Evolutionary conservation across 2,329 filamentous ascomycete genomes (phyloP), one percentile per base, ranked within the genome.

Genomic region (Didymella segeticola): DNA sequence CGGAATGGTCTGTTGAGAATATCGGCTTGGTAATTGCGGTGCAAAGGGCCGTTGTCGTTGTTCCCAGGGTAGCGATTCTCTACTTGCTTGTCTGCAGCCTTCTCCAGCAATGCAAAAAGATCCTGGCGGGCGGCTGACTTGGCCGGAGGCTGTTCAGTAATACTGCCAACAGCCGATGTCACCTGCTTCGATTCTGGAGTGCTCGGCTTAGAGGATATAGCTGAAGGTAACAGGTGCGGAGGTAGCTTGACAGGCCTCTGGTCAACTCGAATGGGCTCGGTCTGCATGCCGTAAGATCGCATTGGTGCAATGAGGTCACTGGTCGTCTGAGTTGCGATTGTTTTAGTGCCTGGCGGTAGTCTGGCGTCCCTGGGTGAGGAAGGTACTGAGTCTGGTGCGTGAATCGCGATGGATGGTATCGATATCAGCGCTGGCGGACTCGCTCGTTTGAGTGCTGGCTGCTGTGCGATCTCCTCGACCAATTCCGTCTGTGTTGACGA

Each of bases 331-430:
- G 89, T 93, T 15, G 86, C 87, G 59, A 89, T 86, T 74, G 91
- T 91, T 72, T 92, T 97, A 6, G 86, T 88, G 57, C 86, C 86
- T 51, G 93, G 87, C 47, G 92, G 92, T 25, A 96, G 87, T 48
- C 96, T 84, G 45, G 88, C 87, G 61, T 88, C 85, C 41, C 83
- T 84, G 2, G 91, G 91, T 2, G 91, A 75, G 4, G 87, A 81
- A n/a, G 93, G 92, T 41, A 89, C 85, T 49, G 91, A 96, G 3
- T 83, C 86, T 0, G 95, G 93, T 26, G 95, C 95, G 63, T 96
- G 90, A 45, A 99, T 91, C 50, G 91, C 89, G 69, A 99, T 99
- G 65, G 88, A 90, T 0, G 93, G 93, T 57, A 97, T 89, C 4
- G 81, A 68, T 54, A 77, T 76, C 38, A 56, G 75, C 75, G 75